Evolutionary conservation across 306 rosid species (phyloP).

Genomic region (Corylus americana): DNA sequence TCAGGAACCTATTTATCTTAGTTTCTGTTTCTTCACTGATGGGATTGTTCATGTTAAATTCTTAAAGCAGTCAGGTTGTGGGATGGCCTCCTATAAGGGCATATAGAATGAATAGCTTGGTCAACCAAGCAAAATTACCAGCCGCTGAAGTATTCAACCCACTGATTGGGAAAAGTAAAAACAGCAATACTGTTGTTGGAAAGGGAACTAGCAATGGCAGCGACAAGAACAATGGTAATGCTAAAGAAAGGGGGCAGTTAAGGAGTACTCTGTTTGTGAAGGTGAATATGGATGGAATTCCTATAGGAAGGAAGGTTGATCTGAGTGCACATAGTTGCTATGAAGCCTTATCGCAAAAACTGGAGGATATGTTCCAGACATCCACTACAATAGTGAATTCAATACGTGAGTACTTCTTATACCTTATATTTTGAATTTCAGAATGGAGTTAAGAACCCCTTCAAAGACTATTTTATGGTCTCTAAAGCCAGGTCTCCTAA

Average conservation of each 20-base stretch:
- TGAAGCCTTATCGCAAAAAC: slow-evolving; percentile 59
- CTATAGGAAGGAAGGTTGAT: slow-evolving; percentile 91
- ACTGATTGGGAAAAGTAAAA: slow-evolving; percentile 43
- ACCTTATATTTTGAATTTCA: slow-evolving; percentile 11
- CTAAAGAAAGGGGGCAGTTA: slow-evolving; percentile 46
- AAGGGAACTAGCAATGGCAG: slow-evolving; percentile 37
- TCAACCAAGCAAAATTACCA: slow-evolving; percentile 57
- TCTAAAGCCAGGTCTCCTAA: slow-evolving; percentile 6
- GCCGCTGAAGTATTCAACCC: slow-evolving; percentile 52
- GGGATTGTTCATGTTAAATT: slow-evolving; percentile 30
- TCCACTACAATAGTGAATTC: slow-evolving; percentile 45
- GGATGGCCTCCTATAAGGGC: slow-evolving; percentile 97
- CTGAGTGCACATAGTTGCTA: slow-evolving; percentile 75
- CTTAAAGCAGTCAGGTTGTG: slow-evolving; percentile 74
- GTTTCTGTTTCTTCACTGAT: slow-evolving; percentile 23
- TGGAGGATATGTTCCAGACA: slow-evolving; percentile 85
- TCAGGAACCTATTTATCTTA: slow-evolving; percentile 1
- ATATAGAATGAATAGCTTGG: slow-evolving; percentile 76
- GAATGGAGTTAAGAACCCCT: slow-evolving; percentile 7
- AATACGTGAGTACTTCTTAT: slow-evolving; percentile 48
- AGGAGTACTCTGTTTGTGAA: slow-evolving; percentile 68
- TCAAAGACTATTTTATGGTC: background rate
- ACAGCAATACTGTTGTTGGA: slow-evolving; percentile 29
- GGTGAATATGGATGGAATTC: slow-evolving; percentile 90
- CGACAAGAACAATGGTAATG: slow-evolving; percentile 37